Conservation (phyloP, 1,139 yeast species). For the Geotrichum phurueaensis region DNA sequence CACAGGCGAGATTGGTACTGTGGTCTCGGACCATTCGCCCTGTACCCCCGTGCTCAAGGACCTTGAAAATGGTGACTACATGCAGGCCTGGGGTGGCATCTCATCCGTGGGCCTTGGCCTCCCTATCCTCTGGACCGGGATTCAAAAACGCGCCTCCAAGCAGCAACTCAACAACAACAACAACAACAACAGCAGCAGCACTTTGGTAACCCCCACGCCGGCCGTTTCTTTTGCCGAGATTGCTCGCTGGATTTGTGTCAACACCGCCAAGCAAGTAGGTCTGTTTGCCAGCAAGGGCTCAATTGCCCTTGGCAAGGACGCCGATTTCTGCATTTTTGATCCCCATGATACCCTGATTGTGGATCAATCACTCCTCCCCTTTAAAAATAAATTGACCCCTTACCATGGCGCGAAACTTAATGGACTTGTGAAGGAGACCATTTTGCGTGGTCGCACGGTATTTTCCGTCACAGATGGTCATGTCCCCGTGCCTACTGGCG, state of each 20-base stretch:
- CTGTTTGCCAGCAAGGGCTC: slow-evolving; percentile 65
- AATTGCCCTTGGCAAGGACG: slow-evolving; percentile 68
- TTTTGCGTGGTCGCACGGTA: slow-evolving; percentile 65
- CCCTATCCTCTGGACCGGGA: slow-evolving; percentile 72
- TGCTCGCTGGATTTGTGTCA: slow-evolving; percentile 68
- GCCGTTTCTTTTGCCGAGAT: slow-evolving; percentile 46
- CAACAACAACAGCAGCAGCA: slow-evolving; percentile 39
- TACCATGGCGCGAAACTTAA: slow-evolving; percentile 61
- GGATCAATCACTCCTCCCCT: slow-evolving; percentile 55
- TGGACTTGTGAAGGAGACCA: slow-evolving; percentile 72
- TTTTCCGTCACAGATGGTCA: slow-evolving; percentile 56
- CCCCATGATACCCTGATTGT: slow-evolving; percentile 51
- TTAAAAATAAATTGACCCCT: slow-evolving; percentile 83
- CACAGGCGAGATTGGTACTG: slow-evolving; percentile 61
- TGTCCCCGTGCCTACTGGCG: slow-evolving; percentile 51
- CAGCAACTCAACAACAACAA: slow-evolving; percentile 35
- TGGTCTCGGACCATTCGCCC: slow-evolving; percentile 91
- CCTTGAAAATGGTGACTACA: slow-evolving; percentile 75
- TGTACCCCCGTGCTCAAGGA: slow-evolving; percentile 87
- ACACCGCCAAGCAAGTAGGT: slow-evolving; percentile 83
- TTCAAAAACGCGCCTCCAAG: slow-evolving; percentile 27
- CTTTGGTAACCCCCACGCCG: background rate
- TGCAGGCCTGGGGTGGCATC: slow-evolving; percentile 96
- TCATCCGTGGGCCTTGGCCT: slow-evolving; percentile 87
- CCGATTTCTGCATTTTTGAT: slow-evolving; percentile 79